Evolutionary conservation across 495 filamentous ascomycete genomes (phyloP).

Genomic region (Parmelia sp.): DNA sequence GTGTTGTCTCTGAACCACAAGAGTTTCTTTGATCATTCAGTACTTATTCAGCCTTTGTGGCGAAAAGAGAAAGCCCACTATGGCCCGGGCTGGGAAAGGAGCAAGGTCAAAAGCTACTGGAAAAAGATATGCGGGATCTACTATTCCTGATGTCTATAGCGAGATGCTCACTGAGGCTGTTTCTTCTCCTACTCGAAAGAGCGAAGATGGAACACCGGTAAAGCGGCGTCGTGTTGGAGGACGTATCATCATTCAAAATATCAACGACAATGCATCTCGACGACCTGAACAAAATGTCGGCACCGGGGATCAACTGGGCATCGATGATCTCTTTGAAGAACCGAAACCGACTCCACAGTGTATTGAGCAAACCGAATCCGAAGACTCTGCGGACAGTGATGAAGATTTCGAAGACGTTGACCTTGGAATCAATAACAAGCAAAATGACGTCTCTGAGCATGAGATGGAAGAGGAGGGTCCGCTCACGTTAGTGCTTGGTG

Average conservation of each 20-base stretch:
- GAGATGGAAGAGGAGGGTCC: slow-evolving; percentile 35
- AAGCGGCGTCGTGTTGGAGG: slow-evolving; percentile 42
- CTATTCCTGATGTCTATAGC: slow-evolving; percentile 52
- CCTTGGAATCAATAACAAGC: slow-evolving; percentile 38
- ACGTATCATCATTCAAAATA: slow-evolving; percentile 22
- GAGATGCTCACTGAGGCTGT: slow-evolving; percentile 64
- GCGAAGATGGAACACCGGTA: slow-evolving; percentile 33
- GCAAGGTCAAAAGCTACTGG: neutral
- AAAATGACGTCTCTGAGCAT: slow-evolving; percentile 24
- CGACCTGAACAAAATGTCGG: slow-evolving; percentile 8
- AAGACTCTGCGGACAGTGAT: slow-evolving; percentile 49
- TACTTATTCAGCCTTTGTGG: neutral
- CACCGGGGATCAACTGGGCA: slow-evolving; percentile 25
- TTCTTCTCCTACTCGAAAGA: slow-evolving; percentile 31
- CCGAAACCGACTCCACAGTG: slow-evolving; percentile 25
- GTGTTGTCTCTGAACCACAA: too few species aligned
- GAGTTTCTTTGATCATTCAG: neutral
- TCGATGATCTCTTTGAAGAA: slow-evolving; percentile 21
- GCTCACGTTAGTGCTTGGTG: slow-evolving; percentile 54
- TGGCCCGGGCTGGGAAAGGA: slow-evolving; percentile 2
- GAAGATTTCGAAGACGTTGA: slow-evolving; percentile 69
- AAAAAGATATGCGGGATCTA: slow-evolving; percentile 14
- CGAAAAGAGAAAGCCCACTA: neutral
- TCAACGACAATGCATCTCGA: slow-evolving; percentile 10
- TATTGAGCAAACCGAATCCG: slow-evolving; percentile 41